These are phyloP conservation scores for Jacaranda mimosifolia DNA, from an alignment of 257 asterid species.

Conservation along the genomic window DNA sequence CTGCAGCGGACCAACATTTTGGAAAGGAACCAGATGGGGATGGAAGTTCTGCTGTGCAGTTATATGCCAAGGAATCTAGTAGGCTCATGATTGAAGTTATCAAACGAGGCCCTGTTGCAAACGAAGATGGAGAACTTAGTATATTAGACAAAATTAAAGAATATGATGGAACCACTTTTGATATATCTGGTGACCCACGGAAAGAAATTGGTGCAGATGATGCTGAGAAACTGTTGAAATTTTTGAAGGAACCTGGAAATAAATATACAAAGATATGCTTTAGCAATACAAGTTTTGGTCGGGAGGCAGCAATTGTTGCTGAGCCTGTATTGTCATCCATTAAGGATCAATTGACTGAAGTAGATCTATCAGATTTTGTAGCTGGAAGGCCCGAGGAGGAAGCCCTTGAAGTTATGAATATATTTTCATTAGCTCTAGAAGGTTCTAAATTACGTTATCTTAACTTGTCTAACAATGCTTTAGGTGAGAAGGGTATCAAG, in stretches of 20 bases:
- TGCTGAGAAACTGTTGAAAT: constrained; percentile 69
- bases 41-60: constrained; percentile 89
- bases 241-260: constrained; percentile 64
- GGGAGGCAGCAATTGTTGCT: constrained; percentile 82
- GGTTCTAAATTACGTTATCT: constrained; percentile 74
- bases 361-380: constrained; percentile 89
- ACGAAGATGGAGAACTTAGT: constrained; percentile 55
- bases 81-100: constrained; percentile 87
- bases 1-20: constrained; percentile 74
- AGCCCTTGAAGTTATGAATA: constrained; percentile 90
- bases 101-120: constrained; percentile 72
- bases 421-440: constrained; percentile 75
- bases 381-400: constrained; percentile 89
- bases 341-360: constrained; percentile 74
- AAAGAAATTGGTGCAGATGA: constrained; percentile 65
- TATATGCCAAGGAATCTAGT: constrained; percentile 93
- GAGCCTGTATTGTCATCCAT: constrained; percentile 71
- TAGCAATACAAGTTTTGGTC: constrained; percentile 89
- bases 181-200: constrained; percentile 85
- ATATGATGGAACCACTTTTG: constrained; percentile 64
- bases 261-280: constrained; percentile 78
- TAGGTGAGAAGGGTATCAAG: constrained; percentile 91
- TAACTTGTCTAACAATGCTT: constrained; percentile 83
- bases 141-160: constrained; percentile 54
- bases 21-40: constrained; percentile 82